Base-by-base conservation (phyloP, 768 basidiomycete genomes). In the Dioszegia hungarica region DNA sequence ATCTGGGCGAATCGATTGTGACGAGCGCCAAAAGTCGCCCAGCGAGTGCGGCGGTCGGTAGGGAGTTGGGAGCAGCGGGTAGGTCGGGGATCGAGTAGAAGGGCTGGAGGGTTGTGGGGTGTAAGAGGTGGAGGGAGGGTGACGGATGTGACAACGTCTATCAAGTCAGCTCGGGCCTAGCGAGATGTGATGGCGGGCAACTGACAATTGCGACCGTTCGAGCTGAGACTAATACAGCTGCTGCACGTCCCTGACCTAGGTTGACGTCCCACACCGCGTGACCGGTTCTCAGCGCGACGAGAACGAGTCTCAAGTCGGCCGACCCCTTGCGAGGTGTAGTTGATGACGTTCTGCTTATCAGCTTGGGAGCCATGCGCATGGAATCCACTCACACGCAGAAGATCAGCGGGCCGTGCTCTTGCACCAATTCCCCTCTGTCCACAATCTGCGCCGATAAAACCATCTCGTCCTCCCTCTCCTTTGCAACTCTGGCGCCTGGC, bases 1-100 rank as follows among this genome's bases (percentile, higher is more conserved):
- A 38, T 14, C 31, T 56, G 15, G 70, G 67, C 0, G 68, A 22
- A 10, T 58, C 53, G 25, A 33, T 34, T 8, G 64, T 68, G 6
- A 61, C 56, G 33, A 56, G 61, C 12, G 64, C 63, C 4, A 73
- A 53, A 2, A 70, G 29, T 11, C 71, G 61, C 5, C 64, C 64
- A 10, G 63, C 61, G 1, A 70, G 41, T 10, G 61, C 37, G n/a
- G 66, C 39, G 24, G 14, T 25, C 8, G 49, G 49, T 3, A 11
- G 9, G 65, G 54, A 17, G 47, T 11, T 14, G 51, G 61, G 27
- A 33, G 24, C 22, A 47, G 46, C 47, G n/a, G 10, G 33, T 14
- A 28, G 61, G 60, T 2, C 57, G 39, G 40, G 6, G 10, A 27
- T 5, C 38, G 39, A 25, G n/a, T 12, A 28, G 12, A 64, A 29